phyloP scores from a whole-genome alignment of 140 eudicot species.

The Anethum foeniculum region DNA sequence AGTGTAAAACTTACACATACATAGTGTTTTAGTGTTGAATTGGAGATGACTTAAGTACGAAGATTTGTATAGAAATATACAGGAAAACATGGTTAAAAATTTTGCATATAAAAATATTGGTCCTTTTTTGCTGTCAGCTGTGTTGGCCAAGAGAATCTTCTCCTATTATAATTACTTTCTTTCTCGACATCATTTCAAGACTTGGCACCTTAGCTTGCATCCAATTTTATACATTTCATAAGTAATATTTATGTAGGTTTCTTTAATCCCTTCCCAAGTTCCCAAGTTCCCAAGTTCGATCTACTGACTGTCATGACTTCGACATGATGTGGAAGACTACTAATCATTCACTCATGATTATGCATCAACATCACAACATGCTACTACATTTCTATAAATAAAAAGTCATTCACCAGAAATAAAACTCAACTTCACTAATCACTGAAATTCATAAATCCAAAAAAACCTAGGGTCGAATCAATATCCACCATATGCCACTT shows the following conservation, averaged over 20 bases:
- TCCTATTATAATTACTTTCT: background rate
- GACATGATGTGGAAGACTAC: background rate
- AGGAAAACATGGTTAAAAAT: background rate
- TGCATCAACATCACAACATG: background rate
- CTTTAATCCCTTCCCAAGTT: background rate
- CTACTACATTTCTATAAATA: background rate
- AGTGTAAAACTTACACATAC: background rate
- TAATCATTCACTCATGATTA: background rate
- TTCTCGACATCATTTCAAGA: background rate
- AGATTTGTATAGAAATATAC: background rate
- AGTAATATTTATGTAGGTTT: background rate
- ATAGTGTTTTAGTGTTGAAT: background rate
- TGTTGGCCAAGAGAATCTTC: background rate
- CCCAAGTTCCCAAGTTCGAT: background rate
- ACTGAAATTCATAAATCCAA: background rate
- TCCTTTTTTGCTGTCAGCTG: background rate
- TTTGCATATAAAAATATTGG: background rate
- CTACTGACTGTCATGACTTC: background rate
- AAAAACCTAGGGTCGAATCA: background rate
- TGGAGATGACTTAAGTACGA: background rate
- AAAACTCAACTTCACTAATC: background rate
- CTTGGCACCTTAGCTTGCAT: background rate
- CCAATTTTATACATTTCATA: background rate
- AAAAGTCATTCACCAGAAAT: background rate
- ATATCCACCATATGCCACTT: background rate